Base-by-base conservation (phyloP, 2,329 filamentous ascomycete genomes). In the Fusarium sp. region DNA sequence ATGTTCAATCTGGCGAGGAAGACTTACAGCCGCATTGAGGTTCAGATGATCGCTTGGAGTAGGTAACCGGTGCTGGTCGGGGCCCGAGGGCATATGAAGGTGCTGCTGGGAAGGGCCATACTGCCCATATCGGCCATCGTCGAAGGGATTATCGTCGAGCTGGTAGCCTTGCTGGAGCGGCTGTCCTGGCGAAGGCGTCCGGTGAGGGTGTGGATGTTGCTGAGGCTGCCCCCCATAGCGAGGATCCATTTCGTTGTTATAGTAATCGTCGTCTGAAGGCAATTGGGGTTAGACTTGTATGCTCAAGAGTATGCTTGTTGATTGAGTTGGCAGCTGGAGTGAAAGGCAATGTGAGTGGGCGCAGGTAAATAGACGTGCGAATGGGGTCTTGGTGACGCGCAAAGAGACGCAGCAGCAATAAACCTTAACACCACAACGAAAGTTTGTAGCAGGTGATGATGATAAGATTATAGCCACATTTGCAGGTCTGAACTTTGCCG, bases 21-120 rank as follows among this genome's bases (percentile, higher is more conserved):
- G 38, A 88, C 92, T 86, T 82, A 95, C 93, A 63, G 95, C 95
- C 55, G 94, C 93, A 81, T 98, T 95, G 72, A 95, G 88, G 65
- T 92, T 90, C 57, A 98, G 85, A 64, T 91, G 88, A 83, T 98
- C 95, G 78, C 90, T 91, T 2, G 92, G 90, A 26, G 90, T 91
- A 66, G 85, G 82, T 33, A 85, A 82, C 51, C 87, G 84, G 28
- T 81, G 75, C 15, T 60, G 68, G 44, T 77, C 76, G 26, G 70
- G 65, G 16, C 63, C 70, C 48, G 67, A 59, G 35, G 79, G 80
- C 78, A 82, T 78, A 53, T 76, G 71, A 24, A 81, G 72, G 42
- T 80, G 73, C 33, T 77, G 71, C 24, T 76, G 68, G 20, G 74
- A 70, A 35, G 70, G 58, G 24, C 77, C 62, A 41, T 75, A 74